Base-by-base conservation (phyloP, 495 filamentous ascomycete genomes). In the Usnea hakonensis region DNA sequence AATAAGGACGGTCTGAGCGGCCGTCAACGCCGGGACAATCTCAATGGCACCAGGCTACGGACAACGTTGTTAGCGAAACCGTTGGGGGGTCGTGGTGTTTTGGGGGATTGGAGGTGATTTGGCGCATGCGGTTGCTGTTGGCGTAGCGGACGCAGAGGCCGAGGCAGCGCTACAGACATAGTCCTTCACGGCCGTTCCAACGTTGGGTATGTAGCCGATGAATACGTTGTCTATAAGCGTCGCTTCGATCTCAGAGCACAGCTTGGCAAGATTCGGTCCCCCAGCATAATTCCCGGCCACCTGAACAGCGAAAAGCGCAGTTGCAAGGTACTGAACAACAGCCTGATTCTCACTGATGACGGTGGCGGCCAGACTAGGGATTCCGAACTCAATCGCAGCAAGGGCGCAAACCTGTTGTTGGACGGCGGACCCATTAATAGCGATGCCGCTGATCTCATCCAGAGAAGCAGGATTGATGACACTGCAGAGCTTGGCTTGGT, bases 221-320 rank as follows among this genome's bases (percentile, higher is more conserved):
- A 61, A 67, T 5, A 67, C 11, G n/a, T 38, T 35, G 33, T 64
- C 59, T 10, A 67, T 35, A 14, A 64, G 28, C 14, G 37, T 26
- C n/a, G 57, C 57, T 10, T 65, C 62, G 43, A 67, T 57, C 65
- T 64, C 65, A 3, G 26, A 40, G 53, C 65, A 67, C 4, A 67
- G 43, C 23, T 19, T 64, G 8, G 28, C 41, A 7, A 65, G 57
- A 26, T 67, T 36, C 19, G 62, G 60, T 16, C 65, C 63, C 3
- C 65, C 62, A 5, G 50, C 65, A 53, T 59, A 53, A 46, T 36
- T 32, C 10, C 53, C 44, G 4, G 57, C 41, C 21, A 64, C 60
- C 43, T 64, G 53, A 21, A 67, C 65, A 2, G 65, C 65, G 35
- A 55, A 67, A 26, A 67, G 62, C 56, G 65, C 61, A 13, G 46